These are phyloP conservation scores for Claviceps fusiformis DNA, from an alignment of 2,329 filamentous ascomycete species.

Conservation along the genomic window DNA sequence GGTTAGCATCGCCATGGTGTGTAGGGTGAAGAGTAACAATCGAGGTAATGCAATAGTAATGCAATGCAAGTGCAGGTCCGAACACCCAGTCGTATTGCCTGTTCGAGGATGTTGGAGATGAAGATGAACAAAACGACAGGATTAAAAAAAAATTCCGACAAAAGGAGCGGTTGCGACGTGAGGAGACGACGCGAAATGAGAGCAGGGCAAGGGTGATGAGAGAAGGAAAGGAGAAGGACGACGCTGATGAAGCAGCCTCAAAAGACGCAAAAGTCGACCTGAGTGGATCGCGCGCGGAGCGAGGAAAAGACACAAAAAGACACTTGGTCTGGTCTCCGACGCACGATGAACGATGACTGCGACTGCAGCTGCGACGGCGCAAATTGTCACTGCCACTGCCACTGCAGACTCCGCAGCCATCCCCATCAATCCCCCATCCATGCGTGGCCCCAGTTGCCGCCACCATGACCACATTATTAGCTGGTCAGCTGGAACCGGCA, in stretches of 20 bases:
- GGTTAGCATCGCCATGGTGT: constrained; percentile 31
- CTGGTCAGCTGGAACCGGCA: too few species aligned
- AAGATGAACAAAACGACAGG: background rate
- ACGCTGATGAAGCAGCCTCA: background rate
- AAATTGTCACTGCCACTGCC: background rate
- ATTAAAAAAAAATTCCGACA: too few species aligned
- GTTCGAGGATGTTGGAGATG: too few species aligned
- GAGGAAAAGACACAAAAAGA: background rate
- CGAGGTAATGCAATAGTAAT: background rate
- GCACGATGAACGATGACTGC: background rate
- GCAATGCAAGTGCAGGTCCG: too few species aligned
- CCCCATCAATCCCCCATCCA: too few species aligned
- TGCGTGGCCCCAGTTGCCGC: too few species aligned
- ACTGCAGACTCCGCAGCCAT: background rate
- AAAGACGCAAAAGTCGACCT: background rate
- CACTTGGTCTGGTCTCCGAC: background rate
- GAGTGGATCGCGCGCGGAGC: background rate
- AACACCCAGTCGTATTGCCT: too few species aligned
- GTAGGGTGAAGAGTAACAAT: constrained; percentile 1
- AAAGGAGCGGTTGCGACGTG: background rate
- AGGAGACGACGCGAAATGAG: background rate
- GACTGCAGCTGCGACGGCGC: background rate
- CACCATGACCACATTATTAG: too few species aligned
- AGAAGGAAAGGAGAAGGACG: background rate
- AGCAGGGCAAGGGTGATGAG: background rate